These are phyloP conservation scores for Metschnikowia rubicola DNA, from an alignment of 805 yeast species.

Conservation along the genomic window DNA sequence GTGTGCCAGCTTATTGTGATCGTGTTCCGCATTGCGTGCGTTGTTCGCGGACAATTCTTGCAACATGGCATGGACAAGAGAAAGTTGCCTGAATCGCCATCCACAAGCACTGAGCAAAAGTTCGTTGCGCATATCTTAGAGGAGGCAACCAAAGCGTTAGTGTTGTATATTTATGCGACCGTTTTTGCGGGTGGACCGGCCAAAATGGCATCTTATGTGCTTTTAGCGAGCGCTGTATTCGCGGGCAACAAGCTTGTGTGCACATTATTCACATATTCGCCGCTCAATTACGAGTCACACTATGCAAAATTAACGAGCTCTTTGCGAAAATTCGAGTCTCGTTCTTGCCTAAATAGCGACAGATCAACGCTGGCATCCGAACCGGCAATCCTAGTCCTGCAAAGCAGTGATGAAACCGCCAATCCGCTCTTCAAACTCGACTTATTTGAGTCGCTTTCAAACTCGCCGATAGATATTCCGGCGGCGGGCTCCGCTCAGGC, in stretches of 20 bases:
- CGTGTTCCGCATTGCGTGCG: slow-evolving; percentile 2
- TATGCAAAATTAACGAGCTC: slow-evolving; percentile 9
- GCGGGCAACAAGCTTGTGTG: slow-evolving; percentile 11
- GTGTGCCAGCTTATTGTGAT: slow-evolving; percentile 7
- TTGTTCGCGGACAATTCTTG: slow-evolving; percentile 6
- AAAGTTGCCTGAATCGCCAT: slow-evolving; percentile 11
- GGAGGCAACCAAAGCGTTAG: slow-evolving; percentile 3
- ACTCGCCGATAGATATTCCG: neutral
- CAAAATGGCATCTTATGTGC: slow-evolving; percentile 2
- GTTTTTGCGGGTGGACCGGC: neutral
- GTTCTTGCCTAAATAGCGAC: neutral
- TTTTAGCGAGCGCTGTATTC: slow-evolving; percentile 5
- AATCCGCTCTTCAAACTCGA: slow-evolving; percentile 13
- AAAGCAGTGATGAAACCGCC: slow-evolving; percentile 3
- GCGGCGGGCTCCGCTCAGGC: slow-evolving; percentile 1
- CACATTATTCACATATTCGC: slow-evolving; percentile 11
- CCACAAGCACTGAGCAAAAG: slow-evolving; percentile 4
- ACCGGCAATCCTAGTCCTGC: slow-evolving; percentile 2
- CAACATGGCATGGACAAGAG: neutral
- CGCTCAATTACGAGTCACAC: slow-evolving; percentile 6
- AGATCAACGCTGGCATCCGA: neutral
- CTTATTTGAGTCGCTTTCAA: slow-evolving; percentile 3
- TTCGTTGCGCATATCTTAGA: slow-evolving; percentile 11
- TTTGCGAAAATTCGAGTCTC: slow-evolving; percentile 3
- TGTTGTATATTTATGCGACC: slow-evolving; percentile 2